Evolutionary conservation across 176 grass and related monocot genomes (phyloP).

Genomic region (Musa beccarii): DNA sequence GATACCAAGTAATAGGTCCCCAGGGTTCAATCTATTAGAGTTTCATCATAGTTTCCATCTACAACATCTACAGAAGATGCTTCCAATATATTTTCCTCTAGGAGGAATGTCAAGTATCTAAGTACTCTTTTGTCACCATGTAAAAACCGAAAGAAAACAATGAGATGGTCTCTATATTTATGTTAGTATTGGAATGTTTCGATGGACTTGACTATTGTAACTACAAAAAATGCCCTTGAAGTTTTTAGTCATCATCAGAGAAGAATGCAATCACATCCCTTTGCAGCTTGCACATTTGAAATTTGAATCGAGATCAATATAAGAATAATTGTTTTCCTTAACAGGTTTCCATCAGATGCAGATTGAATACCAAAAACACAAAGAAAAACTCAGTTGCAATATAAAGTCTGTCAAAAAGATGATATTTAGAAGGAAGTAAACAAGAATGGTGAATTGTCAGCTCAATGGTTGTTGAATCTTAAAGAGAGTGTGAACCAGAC

Average conservation of each 20-base stretch:
- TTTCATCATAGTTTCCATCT: too few species aligned
- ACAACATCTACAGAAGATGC: too few species aligned
- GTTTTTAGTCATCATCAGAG: neutral
- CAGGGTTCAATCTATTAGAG: too few species aligned
- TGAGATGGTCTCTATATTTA: too few species aligned
- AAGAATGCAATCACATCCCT: neutral
- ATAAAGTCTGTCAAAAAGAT: neutral
- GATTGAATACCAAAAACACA: neutral
- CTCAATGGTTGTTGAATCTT: neutral
- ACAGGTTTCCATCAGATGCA: neutral
- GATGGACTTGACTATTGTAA: neutral
- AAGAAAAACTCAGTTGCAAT: neutral
- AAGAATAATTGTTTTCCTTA: neutral
- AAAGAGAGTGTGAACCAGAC: neutral
- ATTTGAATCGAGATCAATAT: neutral
- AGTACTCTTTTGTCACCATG: too few species aligned
- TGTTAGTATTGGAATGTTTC: too few species aligned
- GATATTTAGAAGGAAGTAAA: neutral
- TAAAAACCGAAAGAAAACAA: too few species aligned
- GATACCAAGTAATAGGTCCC: too few species aligned
- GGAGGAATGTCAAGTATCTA: too few species aligned
- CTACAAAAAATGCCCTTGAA: neutral
- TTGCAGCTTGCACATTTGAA: neutral
- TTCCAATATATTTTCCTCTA: too few species aligned
- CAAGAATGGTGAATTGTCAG: conserved; percentile 11